Base-by-base conservation (phyloP, 352 stramenopile genomes). In the Peronospora farinosa region DNA sequence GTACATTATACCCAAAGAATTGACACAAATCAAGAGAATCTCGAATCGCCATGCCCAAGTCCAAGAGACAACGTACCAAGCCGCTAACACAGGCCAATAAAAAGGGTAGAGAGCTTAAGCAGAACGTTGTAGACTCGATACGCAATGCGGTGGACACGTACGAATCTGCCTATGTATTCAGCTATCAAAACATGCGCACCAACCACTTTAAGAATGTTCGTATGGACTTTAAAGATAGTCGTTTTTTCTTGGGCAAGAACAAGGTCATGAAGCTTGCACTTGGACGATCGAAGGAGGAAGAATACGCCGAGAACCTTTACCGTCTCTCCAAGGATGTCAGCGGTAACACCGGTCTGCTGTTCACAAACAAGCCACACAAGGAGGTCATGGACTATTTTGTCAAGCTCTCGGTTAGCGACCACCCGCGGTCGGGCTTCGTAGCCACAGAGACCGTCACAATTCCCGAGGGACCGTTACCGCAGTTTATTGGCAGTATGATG, bases 171-270 rank as follows among this genome's bases (percentile, higher is more conserved):
- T 98, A 97, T 61, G 79, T 97, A 15, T 98, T 99, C 72, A 95
- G 82, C 27, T 99, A 96, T 71, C 84, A 97, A 61, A 99, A 99
- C 74, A 98, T 99, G 94, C 80, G 96, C 68, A 97, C 90, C 51
- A 98, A 96, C 76, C 94, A 98, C 65, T 98, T 99, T 68, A 98
- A 98, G 68, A 84, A 98, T 44, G 91, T 99, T 49, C 88, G 96
- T 39, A 78, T 97, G 56, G 89, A 98, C 63, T 98, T 98, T 62
- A 92, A 88, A 28, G 89, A 97, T 53, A 91, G 78, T 60, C 84
- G 87, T 47, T 98, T 99, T 69, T 97, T 99, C 62, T 64, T 98
- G 45, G 96, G 96, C 59, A 98, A 98, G 74, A 99, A 99, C 78
- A 98, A 98, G 75, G 79, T 99, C 33, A 92, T 98, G 71, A 97